phyloP scores from a whole-genome alignment of 495 filamentous ascomycete genomes.

The Talaromyces thailandensis region DNA sequence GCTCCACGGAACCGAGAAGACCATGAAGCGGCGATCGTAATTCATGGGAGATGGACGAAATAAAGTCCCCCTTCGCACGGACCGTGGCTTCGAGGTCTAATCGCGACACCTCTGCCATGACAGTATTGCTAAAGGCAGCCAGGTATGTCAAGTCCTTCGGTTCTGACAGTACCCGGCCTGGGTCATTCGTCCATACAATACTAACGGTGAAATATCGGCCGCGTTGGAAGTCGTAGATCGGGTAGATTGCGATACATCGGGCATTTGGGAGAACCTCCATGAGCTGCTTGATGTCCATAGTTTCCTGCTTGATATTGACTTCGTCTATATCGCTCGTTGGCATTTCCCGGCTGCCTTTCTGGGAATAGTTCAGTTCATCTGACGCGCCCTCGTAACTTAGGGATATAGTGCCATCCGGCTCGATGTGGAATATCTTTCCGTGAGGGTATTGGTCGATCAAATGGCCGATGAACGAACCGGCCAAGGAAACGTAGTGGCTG shows the following conservation, averaged over 20 bases:
- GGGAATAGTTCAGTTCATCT: not conserved
- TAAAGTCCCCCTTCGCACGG: not conserved
- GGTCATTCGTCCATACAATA: not conserved
- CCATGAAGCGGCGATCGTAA: not conserved
- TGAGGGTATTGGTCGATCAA: not conserved
- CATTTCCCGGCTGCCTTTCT: not conserved
- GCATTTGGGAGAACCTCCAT: conserved; percentile 19
- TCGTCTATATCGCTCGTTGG: not conserved
- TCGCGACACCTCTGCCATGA: not conserved
- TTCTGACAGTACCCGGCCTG: not conserved
- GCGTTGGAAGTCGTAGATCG: conserved; percentile 11
- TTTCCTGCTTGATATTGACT: conserved; percentile 15
- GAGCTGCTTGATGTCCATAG: conserved; percentile 17
- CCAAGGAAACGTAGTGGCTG: not conserved
- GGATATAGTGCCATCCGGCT: not conserved
- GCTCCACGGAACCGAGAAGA: not conserved
- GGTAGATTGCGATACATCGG: conserved; percentile 23
- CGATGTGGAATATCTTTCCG: not conserved
- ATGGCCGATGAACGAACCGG: not conserved
- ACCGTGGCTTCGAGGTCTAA: not conserved
- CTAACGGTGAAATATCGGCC: not conserved
- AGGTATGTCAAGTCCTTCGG: not conserved
- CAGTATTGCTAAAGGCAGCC: not conserved
- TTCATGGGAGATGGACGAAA: not conserved
- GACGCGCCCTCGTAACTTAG: not conserved